Base-by-base conservation (phyloP, 1,284 basidiomycete species). In the Gymnopus androsaceus region DNA sequence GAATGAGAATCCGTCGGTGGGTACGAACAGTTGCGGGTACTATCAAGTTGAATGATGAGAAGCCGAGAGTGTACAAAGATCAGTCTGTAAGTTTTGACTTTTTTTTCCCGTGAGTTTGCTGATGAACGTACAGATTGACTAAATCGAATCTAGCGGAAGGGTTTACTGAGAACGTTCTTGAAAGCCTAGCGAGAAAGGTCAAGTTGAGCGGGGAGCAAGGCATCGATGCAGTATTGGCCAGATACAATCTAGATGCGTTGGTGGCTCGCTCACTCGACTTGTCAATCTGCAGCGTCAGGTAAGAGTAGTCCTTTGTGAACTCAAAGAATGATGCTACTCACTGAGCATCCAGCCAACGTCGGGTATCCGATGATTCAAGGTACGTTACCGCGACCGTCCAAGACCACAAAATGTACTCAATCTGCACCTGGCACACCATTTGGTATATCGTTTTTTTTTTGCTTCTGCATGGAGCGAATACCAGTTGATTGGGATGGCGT, bases 311-410 rank as follows among this genome's bases (percentile, higher is more conserved):
- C 62, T 5, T 27, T 14, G 63, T 64, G 64, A 63, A 64, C 57
- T 17, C 8, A 21, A 6, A 25, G n/a, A n/a, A 3, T 15, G 3
- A 27, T 40, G 82, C 81, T n/a, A 23, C n/a, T n/a, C n/a, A n/a
- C n/a, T n/a, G n/a, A n/a, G n/a, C n/a, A n/a, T n/a, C n/a, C n/a
- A n/a, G 82, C 82, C 2, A 78, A 84, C 46, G 82, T 78, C 0
- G 82, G 83, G 4, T 85, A 85, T 63, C 83, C 83, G 1, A 80
- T 84, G 49, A 69, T 84, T 14, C 82, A 82, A 12, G 80, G 81
- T 77, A 51, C 64, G n/a, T n/a, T n/a, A n/a, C n/a, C n/a, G n/a
- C n/a, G n/a, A n/a, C n/a, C n/a, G n/a, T n/a, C n/a, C n/a, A 15
- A 28, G 33, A 33, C 12, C 21, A 11, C 40, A 6, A 28, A 7